Evolutionary conservation across 352 stramenopile genomes (phyloP), one percentile per base, ranked within the genome.

Genomic region (Plasmopara viticola): DNA sequence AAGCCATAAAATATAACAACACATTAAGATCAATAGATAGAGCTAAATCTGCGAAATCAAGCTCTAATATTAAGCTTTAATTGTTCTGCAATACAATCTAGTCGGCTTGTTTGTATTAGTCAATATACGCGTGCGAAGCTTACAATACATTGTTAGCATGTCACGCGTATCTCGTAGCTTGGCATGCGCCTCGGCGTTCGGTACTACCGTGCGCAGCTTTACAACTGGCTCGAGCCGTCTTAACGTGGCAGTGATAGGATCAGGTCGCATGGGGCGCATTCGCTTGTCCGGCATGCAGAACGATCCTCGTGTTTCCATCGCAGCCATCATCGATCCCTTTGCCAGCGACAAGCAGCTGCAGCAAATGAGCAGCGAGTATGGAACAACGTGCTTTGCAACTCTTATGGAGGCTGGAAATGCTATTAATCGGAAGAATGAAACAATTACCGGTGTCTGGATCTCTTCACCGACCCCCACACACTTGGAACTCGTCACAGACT

Each of bases 241-340:
- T 13, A 80, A 77, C 15, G 53, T 91, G 40, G 80, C 74, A 5
- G 71, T 91, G 31, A 68, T 91, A 17, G 81, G 81, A 51, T 76
- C 78, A 0, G 81, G 81, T 10, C 78, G 81, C 62, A 91, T 91
- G 81, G 81, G 81, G 0, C 66, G 73, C 46, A 86, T 91, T 63
- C 81, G 81, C 13, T 64, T 89, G 34, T 41, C 64, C 1, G 74
- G 71, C 2, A 71, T 91, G 46, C 72, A 84, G 48, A 63, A 62
- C 9, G 60, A 84, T 43, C 67, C 76, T 18, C 64, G 66, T 18
- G 54, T 88, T 14, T 64, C 62, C 39, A 72, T 91, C 57, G 70
- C 76, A 40, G 77, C 73, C 17, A 74, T 91, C 55, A 37, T 91
- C 17, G 81, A 91, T 60, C 66, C 77, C 39, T 51, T 61, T 37